phyloP scores from a whole-genome alignment of 257 asterid genomes.

The Primulina tabacum region DNA sequence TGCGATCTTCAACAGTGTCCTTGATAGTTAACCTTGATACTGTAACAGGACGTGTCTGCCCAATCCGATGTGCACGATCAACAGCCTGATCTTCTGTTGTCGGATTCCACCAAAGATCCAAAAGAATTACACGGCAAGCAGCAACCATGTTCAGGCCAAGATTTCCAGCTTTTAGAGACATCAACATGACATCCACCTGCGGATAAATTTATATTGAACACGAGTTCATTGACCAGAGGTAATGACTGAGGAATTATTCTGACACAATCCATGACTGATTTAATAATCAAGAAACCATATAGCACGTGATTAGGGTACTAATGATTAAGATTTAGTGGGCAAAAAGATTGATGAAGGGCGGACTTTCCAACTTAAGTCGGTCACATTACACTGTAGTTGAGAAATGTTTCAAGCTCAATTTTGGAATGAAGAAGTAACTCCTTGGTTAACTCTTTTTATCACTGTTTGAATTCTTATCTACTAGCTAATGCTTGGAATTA shows the following conservation, averaged over 20 bases:
- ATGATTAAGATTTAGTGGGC: neutral
- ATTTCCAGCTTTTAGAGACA: conserved; percentile 98
- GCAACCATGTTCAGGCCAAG: conserved; percentile 99
- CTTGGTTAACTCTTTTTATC: neutral
- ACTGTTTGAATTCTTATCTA: neutral
- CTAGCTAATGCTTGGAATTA: neutral
- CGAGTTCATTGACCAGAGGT: neutral
- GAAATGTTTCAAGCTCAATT: neutral
- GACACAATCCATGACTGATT: neutral
- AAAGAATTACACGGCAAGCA: conserved; percentile 86
- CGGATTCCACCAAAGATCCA: conserved; percentile 99
- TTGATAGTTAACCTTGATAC: conserved; percentile 83
- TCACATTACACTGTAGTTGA: neutral
- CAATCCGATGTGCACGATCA: conserved; percentile 98
- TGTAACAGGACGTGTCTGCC: conserved; percentile 89
- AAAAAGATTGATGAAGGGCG: neutral
- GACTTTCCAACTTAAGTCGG: neutral
- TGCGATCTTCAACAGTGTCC: conserved; percentile 95
- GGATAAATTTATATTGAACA: conserved; percentile 22
- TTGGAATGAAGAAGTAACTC: neutral
- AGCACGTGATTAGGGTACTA: neutral
- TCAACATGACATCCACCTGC: conserved; percentile 95
- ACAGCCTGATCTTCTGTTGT: conserved; percentile 98
- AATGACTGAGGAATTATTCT: neutral
- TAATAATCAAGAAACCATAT: neutral